phyloP scores from a whole-genome alignment of 1,284 basidiomycete genomes.

The Cutaneotrichosporon dermatis region DNA sequence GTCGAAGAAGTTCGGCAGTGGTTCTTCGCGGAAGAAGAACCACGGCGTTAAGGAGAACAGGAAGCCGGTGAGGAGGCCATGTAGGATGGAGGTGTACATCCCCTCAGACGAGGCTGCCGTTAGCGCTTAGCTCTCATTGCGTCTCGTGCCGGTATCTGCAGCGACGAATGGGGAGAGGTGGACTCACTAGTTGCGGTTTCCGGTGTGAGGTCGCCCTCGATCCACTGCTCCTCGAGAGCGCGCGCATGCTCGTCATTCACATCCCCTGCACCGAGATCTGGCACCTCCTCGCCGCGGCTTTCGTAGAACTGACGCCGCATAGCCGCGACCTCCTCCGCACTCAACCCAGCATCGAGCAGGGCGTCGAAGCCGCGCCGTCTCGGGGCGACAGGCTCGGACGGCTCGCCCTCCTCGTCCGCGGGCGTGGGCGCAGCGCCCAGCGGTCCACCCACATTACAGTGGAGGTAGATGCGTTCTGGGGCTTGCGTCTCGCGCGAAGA shows the following conservation, averaged over 20 bases:
- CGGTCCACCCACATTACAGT: conserved; percentile 79
- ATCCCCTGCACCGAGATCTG: conserved; percentile 37
- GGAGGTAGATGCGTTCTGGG: conserved; percentile 62
- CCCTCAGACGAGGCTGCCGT: conserved; percentile 40
- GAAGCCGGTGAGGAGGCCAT: conserved; percentile 79
- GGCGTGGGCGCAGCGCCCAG: conserved; percentile 49
- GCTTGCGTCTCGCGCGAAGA: not conserved
- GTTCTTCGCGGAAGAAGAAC: conserved; percentile 67
- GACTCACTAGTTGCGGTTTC: conserved; percentile 50
- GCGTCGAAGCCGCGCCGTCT: conserved; percentile 80
- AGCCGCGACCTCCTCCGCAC: conserved; percentile 76
- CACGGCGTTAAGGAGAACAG: conserved; percentile 82
- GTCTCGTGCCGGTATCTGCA: no score
- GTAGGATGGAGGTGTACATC: conserved; percentile 60
- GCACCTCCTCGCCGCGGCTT: conserved; percentile 44
- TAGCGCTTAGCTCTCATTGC: no score
- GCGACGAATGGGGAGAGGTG: no score
- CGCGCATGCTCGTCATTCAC: conserved; percentile 75
- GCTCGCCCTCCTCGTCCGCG: not conserved
- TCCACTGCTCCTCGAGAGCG: conserved; percentile 90
- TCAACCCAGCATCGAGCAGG: conserved; percentile 76
- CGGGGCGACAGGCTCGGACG: conserved; percentile 59
- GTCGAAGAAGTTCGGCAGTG: conserved; percentile 48
- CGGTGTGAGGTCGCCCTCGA: conserved; percentile 66
- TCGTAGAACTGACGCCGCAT: conserved; percentile 81